These are phyloP conservation scores for Sordariomycetes sp. DNA, from an alignment of 2,329 filamentous ascomycete species.

Conservation along the genomic window DNA sequence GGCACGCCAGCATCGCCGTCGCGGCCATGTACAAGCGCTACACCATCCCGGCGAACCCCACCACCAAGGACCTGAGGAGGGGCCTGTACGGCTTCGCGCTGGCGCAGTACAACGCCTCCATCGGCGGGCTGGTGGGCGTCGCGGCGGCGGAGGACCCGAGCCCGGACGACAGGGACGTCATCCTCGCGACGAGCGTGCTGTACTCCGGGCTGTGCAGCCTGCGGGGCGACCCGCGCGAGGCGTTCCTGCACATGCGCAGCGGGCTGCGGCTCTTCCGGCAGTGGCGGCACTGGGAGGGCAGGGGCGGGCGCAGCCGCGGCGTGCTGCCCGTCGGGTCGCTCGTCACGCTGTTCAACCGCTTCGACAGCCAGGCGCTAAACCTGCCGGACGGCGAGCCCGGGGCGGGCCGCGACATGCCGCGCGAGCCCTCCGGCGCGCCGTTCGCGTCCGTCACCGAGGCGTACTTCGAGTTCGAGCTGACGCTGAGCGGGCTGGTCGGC, in stretches of 20 bases:
- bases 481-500: background rate
- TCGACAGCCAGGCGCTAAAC: conserved; percentile 5
- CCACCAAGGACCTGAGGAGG: background rate
- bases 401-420: background rate
- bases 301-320: background rate
- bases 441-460: conserved; percentile 4
- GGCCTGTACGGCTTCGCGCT: conserved; percentile 7
- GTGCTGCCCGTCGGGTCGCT: conserved; percentile 6
- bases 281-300: conserved; percentile 8
- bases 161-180: conserved; percentile 4
- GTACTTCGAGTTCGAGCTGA: conserved; percentile 3
- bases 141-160: background rate
- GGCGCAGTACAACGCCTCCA: conserved; percentile 8
- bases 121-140: conserved; percentile 6
- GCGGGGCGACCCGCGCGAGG: conserved; percentile 7
- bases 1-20: conserved; percentile 6
- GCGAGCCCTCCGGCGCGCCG: background rate
- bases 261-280: conserved; percentile 7
- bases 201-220: conserved; percentile 8
- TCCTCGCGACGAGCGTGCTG: conserved; percentile 9
- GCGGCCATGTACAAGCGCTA: conserved; percentile 3
- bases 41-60: background rate
- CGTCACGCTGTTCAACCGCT: conserved; percentile 7
- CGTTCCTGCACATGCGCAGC: conserved; percentile 6
- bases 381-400: background rate